Conservation (phyloP, 495 filamentous ascomycete genomes). For the Penicillium robsamsonii region DNA sequence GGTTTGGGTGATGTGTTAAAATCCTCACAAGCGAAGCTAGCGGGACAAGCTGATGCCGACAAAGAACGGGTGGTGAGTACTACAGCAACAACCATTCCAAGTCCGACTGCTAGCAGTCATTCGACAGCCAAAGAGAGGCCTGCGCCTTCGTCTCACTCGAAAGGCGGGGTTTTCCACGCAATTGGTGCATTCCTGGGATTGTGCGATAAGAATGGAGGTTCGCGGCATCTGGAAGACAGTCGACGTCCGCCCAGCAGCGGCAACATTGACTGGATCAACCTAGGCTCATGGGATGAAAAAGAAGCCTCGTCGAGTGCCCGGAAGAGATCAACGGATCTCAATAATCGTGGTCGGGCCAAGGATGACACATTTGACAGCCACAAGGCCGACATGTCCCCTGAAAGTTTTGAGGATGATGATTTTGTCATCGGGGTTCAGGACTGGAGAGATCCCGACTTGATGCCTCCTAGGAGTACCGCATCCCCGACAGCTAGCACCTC, state of each 20-base stretch:
- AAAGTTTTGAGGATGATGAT: conserved; percentile 52
- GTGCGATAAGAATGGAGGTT: conserved; percentile 29
- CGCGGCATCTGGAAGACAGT: conserved; percentile 48
- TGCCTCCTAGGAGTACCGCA: conserved; percentile 40
- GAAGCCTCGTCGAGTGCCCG: conserved; percentile 27
- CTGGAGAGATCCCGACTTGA: conserved; percentile 84
- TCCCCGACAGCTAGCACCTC: conserved; percentile 28
- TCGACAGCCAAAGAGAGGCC: conserved; percentile 22
- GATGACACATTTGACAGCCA: conserved; percentile 17
- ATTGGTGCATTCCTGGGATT: conserved; percentile 56
- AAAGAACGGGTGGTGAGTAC: conserved; percentile 26
- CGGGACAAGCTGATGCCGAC: conserved; percentile 22
- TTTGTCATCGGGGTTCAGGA: conserved; percentile 93
- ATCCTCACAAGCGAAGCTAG: conserved; percentile 21
- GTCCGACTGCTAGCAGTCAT: conserved; percentile 28
- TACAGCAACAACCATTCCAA: conserved; percentile 22
- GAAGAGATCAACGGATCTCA: conserved; percentile 12
- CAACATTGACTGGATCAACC: conserved; percentile 72
- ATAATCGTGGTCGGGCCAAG: conserved; percentile 16
- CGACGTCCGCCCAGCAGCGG: conserved; percentile 78
- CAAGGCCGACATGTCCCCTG: conserved; percentile 21
- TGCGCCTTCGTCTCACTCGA: conserved; percentile 21
- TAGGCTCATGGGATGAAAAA: conserved; percentile 66
- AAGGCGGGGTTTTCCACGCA: conserved; percentile 54
- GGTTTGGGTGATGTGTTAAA: conserved; percentile 47